Base-by-base conservation (phyloP, 2,329 filamentous ascomycete species). In the Aspergillus uvarum region DNA sequence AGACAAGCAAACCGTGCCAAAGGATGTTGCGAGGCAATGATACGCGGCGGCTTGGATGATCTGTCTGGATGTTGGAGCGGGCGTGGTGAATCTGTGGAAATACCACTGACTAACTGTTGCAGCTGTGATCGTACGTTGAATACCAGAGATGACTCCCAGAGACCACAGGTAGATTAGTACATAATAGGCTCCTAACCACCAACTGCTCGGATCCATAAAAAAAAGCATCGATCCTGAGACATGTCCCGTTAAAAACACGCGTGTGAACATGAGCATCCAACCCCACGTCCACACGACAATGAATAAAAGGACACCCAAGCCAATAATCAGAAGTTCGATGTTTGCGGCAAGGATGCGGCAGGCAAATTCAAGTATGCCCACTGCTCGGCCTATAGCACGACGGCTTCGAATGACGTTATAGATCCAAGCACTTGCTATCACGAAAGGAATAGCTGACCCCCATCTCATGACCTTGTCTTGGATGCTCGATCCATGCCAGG, bases 61-160 rank as follows among this genome's bases (percentile, higher is more conserved):
- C 58, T 93, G 89, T 59, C 84, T 83, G 1, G 92, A 93, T 0
- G 91, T 87, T 2, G 92, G 88, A 8, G 89, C 82, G 5, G 94
- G 92, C 11, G 88, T 85, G 4, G 88, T 87, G 68, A 96, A 90
- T 63, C 95, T 91, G 76, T 98, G 94, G 76, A 98, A 99, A 77
- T 99, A 99, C 95, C 95, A 99, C 76, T 99, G 95, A 47, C 92
- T 96, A 24, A 98, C 94, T 0, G 94, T 96, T 11, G 95, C 95
- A 24, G 92, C 94, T 14, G 94, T 96, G 16, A 93, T 95, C 22
- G 91, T 89, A 60, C 95, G 88, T 74, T 99, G 94, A 22, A 98
- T 85, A 19, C 92, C 92, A 59, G 92, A 89, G 72, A 96, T 87
- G 59, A 98, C 86, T 2, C 90, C 90, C 47, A 97, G 81, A 0